These are phyloP conservation scores for Colletotrichum viniferum DNA, from an alignment of 2,329 filamentous ascomycete genomes.

Conservation along the genomic window DNA sequence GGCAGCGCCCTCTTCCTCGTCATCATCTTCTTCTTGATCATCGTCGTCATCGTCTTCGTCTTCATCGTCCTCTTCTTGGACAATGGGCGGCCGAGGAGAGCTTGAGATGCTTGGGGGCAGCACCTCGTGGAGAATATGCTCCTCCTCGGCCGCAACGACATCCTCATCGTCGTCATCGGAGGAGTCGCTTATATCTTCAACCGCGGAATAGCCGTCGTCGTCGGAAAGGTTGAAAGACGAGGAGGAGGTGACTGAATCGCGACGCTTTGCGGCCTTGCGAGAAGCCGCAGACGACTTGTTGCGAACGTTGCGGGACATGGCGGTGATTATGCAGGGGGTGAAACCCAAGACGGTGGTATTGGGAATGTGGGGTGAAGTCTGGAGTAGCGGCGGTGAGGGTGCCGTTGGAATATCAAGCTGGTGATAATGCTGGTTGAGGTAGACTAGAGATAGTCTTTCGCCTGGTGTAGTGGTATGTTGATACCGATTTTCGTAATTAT, in stretches of 20 bases:
- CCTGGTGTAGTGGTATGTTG: background rate
- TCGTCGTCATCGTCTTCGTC: slow-evolving; percentile 46
- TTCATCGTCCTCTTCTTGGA: slow-evolving; percentile 34
- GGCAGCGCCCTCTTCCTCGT: slow-evolving; percentile 40
- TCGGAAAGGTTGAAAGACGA: slow-evolving; percentile 65
- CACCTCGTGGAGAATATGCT: slow-evolving; percentile 62
- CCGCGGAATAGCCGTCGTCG: slow-evolving; percentile 74
- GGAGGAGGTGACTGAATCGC: slow-evolving; percentile 57
- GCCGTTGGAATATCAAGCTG: background rate
- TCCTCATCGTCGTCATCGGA: slow-evolving; percentile 80
- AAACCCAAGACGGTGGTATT: slow-evolving; percentile 19
- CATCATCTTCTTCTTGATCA: slow-evolving; percentile 40
- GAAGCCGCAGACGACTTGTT: slow-evolving; percentile 49
- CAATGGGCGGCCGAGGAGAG: slow-evolving; percentile 55
- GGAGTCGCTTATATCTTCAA: slow-evolving; percentile 80
- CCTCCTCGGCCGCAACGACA: slow-evolving; percentile 79
- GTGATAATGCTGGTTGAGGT: background rate
- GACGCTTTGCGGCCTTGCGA: slow-evolving; percentile 50
- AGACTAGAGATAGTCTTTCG: background rate
- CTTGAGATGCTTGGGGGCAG: slow-evolving; percentile 37
- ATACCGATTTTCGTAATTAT: background rate
- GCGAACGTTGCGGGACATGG: slow-evolving; percentile 60
- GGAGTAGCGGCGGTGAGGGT: background rate
- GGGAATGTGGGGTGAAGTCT: slow-evolving; percentile 19
- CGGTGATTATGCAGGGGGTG: slow-evolving; percentile 23